Conservation (phyloP, 306 rosid species). For the Nissolia schottii region DNA sequence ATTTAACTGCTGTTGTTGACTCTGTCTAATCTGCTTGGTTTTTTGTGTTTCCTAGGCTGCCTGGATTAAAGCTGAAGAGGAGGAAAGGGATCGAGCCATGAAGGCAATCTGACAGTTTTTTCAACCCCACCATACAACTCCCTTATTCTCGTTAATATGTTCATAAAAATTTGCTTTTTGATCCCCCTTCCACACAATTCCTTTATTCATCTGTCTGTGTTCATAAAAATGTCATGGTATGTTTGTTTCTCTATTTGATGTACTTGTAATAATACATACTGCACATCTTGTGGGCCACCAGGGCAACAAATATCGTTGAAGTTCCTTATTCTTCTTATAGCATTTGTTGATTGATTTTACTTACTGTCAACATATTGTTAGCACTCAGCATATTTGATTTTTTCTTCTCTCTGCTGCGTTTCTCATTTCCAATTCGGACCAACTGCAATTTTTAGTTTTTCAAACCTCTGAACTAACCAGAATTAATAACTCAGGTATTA, state of each 20-base stretch:
- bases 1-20: constrained; percentile 18
- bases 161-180: neutral
- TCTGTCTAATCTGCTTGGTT: neutral
- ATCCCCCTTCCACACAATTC: neutral
- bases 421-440: no score
- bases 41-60: constrained; percentile 57
- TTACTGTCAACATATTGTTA: no score
- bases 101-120: constrained; percentile 16
- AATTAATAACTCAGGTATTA: no score
- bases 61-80: constrained; percentile 89
- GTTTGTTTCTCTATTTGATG: neutral
- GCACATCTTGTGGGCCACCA: no score
- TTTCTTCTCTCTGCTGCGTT: no score
- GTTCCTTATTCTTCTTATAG: no score
- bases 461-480: no score
- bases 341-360: no score
- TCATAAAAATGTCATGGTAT: neutral
- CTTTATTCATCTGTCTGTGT: neutral
- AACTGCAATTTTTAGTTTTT: no score
- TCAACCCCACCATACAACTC: neutral
- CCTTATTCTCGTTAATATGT: neutral
- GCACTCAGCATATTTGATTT: no score
- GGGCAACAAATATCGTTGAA: no score
- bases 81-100: constrained; percentile 52
- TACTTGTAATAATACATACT: no score